Conservation (phyloP, 2,329 filamentous ascomycete species). For the Monilinia fructigena region DNA sequence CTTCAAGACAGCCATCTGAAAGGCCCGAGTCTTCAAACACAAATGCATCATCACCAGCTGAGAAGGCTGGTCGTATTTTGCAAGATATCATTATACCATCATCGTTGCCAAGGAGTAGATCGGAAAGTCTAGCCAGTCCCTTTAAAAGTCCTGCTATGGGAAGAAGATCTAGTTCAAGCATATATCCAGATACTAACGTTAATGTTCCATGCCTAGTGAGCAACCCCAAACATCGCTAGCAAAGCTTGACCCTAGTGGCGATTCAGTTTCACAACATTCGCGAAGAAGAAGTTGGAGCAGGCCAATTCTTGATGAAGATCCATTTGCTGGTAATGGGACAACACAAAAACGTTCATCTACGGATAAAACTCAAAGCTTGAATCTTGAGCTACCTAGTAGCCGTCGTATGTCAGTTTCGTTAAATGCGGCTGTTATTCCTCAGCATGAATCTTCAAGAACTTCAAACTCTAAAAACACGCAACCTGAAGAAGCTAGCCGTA, state of each 20-base stretch:
- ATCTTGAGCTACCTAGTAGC: slow-evolving; percentile 17
- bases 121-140: slow-evolving; percentile 40
- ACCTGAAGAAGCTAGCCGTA: neutral
- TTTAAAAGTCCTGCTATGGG: slow-evolving; percentile 39
- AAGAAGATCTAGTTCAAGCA: slow-evolving; percentile 32
- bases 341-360: slow-evolving; percentile 7
- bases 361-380: slow-evolving; percentile 13
- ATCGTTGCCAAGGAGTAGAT: slow-evolving; percentile 36
- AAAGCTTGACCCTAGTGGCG: slow-evolving; percentile 30
- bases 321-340: slow-evolving; percentile 29
- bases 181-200: slow-evolving; percentile 26
- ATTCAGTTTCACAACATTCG: slow-evolving; percentile 27
- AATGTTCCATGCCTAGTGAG: slow-evolving; percentile 9
- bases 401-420: slow-evolving; percentile 16
- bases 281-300: slow-evolving; percentile 23
- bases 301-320: slow-evolving; percentile 32
- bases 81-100: slow-evolving; percentile 39
- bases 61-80: slow-evolving; percentile 39
- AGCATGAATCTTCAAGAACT: slow-evolving; percentile 3
- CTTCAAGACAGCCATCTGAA: slow-evolving; percentile 25
- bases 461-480: neutral
- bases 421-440: slow-evolving; percentile 12
- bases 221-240: slow-evolving; percentile 29
- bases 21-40: slow-evolving; percentile 16
- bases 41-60: slow-evolving; percentile 35